Base-by-base conservation (phyloP, 257 asterid genomes). In the Parsonsia alboflavescens region DNA sequence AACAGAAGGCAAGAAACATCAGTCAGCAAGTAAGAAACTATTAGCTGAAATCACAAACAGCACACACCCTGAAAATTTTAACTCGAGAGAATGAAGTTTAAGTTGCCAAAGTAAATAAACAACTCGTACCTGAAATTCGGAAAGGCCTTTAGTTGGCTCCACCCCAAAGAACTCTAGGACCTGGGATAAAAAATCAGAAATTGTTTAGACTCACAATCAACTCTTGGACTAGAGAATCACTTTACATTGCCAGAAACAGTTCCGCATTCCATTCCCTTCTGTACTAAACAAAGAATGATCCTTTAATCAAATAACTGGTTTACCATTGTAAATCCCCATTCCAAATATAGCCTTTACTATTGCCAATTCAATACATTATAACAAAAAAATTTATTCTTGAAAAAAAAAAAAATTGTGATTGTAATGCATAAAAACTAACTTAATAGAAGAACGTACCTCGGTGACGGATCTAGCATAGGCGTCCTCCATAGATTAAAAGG, bases 391-490 rank as follows among this genome's bases (percentile, higher is more conserved):
- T 53, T 19, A 21, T 53, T 15, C n/a, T 50, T 16, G 0, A 17
- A 73, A 68, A 74, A 67, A 68, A 74, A 67, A 46, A 42, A 71
- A 76, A 3, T 54, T n/a, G 33, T 5, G 5, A 63, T 4, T 28
- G n/a, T 0, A 12, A 61, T 13, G n/a, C 10, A 5, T 15, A 28
- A 63, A 41, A 15, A 28, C 21, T 16, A 58, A 33, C 30, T n/a
- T 45, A 65, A 2, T 12, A 17, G 44, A 33, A 33, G 39, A 21
- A 62, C 63, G 24, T 78, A 91, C 98, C 96, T 93, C 98, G 24
- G 86, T 17, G 63, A 78, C 87, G 75, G 97, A 93, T 93, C 97
- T 90, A 48, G 97, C 96, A 74, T 81, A 89, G 75, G 97, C 97
- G 86, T 91, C 90, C 74, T 93, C 97, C 98, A 93, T 93, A 69